Evolutionary conservation across 306 rosid genomes (phyloP).

Genomic region (Luffa acutangula): DNA sequence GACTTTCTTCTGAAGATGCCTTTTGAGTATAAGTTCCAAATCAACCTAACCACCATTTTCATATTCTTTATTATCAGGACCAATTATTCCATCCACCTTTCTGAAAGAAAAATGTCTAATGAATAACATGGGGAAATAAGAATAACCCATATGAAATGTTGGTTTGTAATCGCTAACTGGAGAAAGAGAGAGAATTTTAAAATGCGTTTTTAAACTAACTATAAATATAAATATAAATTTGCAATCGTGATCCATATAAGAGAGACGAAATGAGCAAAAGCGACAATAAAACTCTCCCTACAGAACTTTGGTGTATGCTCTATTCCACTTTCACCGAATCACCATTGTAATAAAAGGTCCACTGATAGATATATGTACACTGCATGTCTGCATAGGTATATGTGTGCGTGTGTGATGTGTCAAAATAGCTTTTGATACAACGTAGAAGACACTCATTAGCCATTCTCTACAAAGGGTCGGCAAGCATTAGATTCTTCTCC

Average conservation of each 20-base stretch:
- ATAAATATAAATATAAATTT: neutral
- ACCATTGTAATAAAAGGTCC: neutral
- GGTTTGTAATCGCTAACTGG: neutral
- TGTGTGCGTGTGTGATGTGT: neutral
- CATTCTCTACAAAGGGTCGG: neutral
- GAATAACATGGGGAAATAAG: no score
- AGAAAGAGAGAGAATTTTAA: neutral
- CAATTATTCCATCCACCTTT: neutral
- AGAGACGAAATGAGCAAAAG: neutral
- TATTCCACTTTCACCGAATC: neutral
- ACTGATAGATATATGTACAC: neutral
- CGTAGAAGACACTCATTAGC: neutral
- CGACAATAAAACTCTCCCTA: neutral
- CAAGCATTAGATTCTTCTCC: constrained; percentile 64
- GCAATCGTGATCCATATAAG: neutral
- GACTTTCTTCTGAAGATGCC: neutral
- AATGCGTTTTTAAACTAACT: neutral
- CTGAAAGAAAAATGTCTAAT: neutral
- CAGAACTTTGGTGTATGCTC: neutral
- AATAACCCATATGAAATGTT: neutral
- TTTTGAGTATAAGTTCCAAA: neutral
- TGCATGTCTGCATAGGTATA: no score
- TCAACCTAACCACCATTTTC: no score
- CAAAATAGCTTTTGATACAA: neutral
- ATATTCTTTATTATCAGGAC: no score